Conservation (phyloP, 805 yeast genomes). For the Candida caryicola region DNA sequence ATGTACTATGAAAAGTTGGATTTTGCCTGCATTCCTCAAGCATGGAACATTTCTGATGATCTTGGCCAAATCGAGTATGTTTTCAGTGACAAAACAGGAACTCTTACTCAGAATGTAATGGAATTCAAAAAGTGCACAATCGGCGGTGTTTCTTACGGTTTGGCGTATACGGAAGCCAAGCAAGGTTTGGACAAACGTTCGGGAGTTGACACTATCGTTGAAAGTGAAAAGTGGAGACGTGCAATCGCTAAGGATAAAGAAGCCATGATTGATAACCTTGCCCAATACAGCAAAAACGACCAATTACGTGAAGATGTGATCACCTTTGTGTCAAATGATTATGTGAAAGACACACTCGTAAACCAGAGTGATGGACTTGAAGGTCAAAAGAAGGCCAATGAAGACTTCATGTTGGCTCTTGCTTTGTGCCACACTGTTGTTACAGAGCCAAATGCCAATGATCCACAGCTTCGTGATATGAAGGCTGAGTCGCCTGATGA, state of each 20-base stretch:
- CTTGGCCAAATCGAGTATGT: constrained; percentile 83
- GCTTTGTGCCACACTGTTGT: constrained; percentile 77
- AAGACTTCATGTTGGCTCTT: constrained; percentile 59
- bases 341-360: constrained; percentile 49
- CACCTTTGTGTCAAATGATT: constrained; percentile 63
- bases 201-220: constrained; percentile 71
- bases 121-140: constrained; percentile 80
- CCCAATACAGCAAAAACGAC: constrained; percentile 6
- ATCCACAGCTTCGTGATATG: constrained; percentile 44
- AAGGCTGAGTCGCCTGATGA: constrained; percentile 87
- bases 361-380: constrained; percentile 23
- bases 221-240: constrained; percentile 48
- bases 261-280: constrained; percentile 49
- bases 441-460: constrained; percentile 48
- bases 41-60: constrained; percentile 86
- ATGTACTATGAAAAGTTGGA: constrained; percentile 70
- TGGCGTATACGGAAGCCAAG: constrained; percentile 79
- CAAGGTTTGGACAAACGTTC: constrained; percentile 76
- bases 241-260: constrained; percentile 56
- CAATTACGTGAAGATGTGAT: constrained; percentile 49
- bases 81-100: constrained; percentile 83
- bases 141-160: constrained; percentile 68
- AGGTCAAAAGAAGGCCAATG: constrained; percentile 47
- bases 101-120: constrained; percentile 81
- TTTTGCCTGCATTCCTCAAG: constrained; percentile 79